phyloP scores from a whole-genome alignment of 129 eudicot species.

The Artemisia annua region DNA sequence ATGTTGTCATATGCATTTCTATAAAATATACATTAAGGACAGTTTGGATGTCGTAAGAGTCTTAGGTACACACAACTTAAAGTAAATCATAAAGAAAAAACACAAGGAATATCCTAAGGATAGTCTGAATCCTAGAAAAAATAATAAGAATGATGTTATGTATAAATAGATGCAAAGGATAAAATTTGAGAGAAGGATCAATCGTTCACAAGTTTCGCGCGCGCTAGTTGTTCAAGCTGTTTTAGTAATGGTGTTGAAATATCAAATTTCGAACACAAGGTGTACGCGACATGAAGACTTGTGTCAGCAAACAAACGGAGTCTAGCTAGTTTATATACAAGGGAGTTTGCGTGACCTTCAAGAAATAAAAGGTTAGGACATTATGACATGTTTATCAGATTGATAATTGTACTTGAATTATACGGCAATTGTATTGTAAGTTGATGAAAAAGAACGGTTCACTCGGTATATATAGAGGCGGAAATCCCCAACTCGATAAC shows the following conservation, averaged over 20 bases:
- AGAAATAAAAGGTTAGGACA: constrained; percentile 12
- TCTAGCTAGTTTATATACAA: no score
- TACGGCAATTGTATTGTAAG: neutral
- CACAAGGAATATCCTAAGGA: constrained; percentile 14
- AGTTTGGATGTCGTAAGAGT: neutral
- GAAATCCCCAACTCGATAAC: no score
- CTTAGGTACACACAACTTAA: neutral
- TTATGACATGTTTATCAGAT: neutral
- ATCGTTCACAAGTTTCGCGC: no score
- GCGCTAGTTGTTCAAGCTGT: neutral
- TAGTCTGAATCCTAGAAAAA: neutral
- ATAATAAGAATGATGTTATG: neutral
- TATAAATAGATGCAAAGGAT: neutral
- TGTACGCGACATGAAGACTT: neutral
- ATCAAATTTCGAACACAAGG: neutral
- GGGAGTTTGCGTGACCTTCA: neutral
- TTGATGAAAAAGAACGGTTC: neutral
- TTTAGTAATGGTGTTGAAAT: neutral
- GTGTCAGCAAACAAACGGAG: neutral
- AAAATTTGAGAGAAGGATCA: neutral
- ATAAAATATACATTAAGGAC: neutral
- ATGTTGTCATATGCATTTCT: neutral
- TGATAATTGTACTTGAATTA: neutral
- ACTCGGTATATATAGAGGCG: no score
- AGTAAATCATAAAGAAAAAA: neutral